phyloP scores from a whole-genome alignment of 441 rosid species.

The Capsella rubella region DNA sequence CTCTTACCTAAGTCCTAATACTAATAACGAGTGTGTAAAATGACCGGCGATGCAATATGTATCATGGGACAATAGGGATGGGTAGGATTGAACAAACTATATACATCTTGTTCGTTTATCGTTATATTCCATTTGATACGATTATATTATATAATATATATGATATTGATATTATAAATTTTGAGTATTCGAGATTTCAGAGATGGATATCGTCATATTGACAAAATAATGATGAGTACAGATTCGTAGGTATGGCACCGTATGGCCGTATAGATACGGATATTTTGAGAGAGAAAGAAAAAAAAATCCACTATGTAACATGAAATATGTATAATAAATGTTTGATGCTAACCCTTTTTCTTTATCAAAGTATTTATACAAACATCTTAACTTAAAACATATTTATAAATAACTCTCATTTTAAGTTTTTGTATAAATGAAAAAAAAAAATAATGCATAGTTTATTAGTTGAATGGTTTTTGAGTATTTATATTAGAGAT shows the following conservation, averaged over 20 bases:
- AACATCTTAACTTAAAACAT: too few relatives aligned
- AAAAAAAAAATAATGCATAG: too few relatives aligned
- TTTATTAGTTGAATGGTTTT: too few relatives aligned
- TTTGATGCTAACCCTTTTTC: too few relatives aligned
- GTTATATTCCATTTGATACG: neutral
- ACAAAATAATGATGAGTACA: slow-evolving; percentile 17
- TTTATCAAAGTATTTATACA: too few relatives aligned
- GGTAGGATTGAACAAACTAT: neutral
- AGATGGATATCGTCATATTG: neutral
- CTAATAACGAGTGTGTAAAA: neutral
- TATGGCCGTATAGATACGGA: slow-evolving; percentile 16
- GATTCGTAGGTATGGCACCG: slow-evolving; percentile 10
- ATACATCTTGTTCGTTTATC: neutral
- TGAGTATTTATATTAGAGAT: too few relatives aligned
- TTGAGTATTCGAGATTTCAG: slow-evolving; percentile 7
- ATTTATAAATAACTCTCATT: too few relatives aligned
- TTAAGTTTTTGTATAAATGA: too few relatives aligned
- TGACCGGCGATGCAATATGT: neutral
- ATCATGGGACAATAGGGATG: slow-evolving; percentile 16
- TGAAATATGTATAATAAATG: too few relatives aligned
- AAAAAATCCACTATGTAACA: neutral
- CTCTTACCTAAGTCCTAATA: neutral
- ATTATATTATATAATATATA: neutral
- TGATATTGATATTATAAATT: neutral
- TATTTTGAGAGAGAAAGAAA: neutral